Evolutionary conservation across 176 grass and related monocot genomes (phyloP).

Genomic region (Cenchrus fungigraminus): DNA sequence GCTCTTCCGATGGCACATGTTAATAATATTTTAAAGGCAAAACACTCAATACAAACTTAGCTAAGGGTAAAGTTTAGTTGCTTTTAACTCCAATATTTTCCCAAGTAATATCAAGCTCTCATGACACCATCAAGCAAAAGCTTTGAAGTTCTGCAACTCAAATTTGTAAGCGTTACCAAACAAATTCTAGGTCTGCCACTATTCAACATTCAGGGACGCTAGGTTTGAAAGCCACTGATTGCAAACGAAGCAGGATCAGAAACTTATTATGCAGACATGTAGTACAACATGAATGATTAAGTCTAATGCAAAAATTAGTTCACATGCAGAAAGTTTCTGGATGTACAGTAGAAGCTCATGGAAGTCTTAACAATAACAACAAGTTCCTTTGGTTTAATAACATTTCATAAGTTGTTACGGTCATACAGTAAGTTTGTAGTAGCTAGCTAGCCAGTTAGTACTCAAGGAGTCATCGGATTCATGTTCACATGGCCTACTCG

Average conservation of each 20-base stretch:
- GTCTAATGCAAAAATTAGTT: slow-evolving; percentile 15
- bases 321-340: background rate
- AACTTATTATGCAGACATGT: slow-evolving; percentile 17
- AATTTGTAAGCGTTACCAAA: background rate
- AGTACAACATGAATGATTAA: background rate
- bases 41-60: background rate
- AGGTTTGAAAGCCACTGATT: background rate
- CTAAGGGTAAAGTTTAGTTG: background rate
- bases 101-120: slow-evolving; percentile 11
- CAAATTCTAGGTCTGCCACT: slow-evolving; percentile 14
- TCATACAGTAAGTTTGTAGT: background rate
- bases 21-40: background rate
- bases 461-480: background rate
- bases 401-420: background rate
- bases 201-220: background rate
- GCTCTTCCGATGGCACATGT: background rate
- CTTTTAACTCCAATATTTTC: slow-evolving; percentile 17
- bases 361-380: background rate
- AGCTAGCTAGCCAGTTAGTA: background rate
- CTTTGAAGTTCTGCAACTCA: background rate
- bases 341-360: background rate
- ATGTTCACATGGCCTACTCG: background rate
- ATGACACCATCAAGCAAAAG: background rate
- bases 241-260: background rate
- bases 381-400: background rate